phyloP scores from a whole-genome alignment of 179 eudicot species.

The Spinacia oleracea region DNA sequence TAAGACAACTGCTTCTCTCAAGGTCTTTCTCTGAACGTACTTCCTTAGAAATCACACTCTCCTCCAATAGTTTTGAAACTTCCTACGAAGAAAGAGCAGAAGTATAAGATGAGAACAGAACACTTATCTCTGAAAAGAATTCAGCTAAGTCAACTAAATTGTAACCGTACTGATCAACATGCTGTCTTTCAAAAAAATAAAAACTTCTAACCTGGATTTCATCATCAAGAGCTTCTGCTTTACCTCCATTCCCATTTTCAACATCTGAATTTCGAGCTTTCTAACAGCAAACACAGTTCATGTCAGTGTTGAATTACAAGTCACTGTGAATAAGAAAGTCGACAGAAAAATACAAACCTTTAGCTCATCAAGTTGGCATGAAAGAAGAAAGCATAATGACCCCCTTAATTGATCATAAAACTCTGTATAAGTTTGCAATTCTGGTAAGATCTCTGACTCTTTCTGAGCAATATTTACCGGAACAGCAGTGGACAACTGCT shows the following conservation, averaged over 20 bases:
- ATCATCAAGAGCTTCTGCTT: constrained; percentile 34
- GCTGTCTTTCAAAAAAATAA: background rate
- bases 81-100: constrained; percentile 38
- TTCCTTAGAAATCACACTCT: constrained; percentile 26
- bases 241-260: constrained; percentile 37
- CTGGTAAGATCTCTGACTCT: constrained; percentile 33
- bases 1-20: constrained; percentile 34
- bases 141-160: background rate
- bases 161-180: background rate
- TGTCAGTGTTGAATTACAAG: constrained; percentile 15
- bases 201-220: constrained; percentile 56
- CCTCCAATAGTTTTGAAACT: constrained; percentile 43
- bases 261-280: constrained; percentile 40
- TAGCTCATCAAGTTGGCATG: constrained; percentile 51
- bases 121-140: background rate
- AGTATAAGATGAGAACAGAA: background rate
- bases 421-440: constrained; percentile 35
- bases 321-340: background rate
- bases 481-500: constrained; percentile 29
- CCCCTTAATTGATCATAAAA: constrained; percentile 54
- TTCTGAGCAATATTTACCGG: constrained; percentile 25
- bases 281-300: constrained; percentile 41
- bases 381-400: constrained; percentile 41
- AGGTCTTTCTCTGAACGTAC: constrained; percentile 32
- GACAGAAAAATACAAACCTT: constrained; percentile 48